phyloP scores from a whole-genome alignment of 2,329 filamentous ascomycete species.

The Pseudocercospora eumusae region DNA sequence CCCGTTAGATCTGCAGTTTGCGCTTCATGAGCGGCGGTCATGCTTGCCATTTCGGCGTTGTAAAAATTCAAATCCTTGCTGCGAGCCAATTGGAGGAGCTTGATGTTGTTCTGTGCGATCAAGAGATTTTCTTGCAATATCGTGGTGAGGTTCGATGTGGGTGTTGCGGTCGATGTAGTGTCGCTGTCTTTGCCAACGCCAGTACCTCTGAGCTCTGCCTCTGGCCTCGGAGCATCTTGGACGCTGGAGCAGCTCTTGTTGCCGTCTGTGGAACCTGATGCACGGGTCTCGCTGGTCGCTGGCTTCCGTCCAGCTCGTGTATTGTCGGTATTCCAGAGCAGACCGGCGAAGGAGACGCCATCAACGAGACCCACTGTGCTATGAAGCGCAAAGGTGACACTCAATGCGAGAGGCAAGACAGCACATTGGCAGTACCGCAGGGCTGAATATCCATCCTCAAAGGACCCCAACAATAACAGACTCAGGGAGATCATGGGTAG shows the following conservation, averaged over 20 bases:
- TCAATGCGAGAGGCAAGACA: background rate
- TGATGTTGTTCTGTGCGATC: background rate
- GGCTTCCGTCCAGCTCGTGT: background rate
- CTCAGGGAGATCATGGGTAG: background rate
- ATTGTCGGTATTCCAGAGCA: background rate
- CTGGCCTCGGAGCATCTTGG: background rate
- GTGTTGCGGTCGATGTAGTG: background rate
- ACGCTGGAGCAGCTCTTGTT: background rate
- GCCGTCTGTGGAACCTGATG: background rate
- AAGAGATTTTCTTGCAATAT: background rate
- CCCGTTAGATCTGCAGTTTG: background rate
- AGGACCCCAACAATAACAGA: background rate
- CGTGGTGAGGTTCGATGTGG: background rate
- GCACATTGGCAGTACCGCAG: background rate
- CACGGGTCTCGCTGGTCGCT: background rate
- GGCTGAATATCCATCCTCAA: background rate
- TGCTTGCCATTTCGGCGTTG: background rate
- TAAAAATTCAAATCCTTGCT: background rate
- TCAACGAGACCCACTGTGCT: background rate
- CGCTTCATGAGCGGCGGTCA: background rate
- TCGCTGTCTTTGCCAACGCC: background rate
- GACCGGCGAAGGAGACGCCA: background rate
- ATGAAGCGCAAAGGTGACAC: background rate
- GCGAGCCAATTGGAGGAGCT: background rate
- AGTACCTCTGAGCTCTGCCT: background rate